phyloP scores from a whole-genome alignment of 208 protist genomes.

The Leishmania mexicana region DNA sequence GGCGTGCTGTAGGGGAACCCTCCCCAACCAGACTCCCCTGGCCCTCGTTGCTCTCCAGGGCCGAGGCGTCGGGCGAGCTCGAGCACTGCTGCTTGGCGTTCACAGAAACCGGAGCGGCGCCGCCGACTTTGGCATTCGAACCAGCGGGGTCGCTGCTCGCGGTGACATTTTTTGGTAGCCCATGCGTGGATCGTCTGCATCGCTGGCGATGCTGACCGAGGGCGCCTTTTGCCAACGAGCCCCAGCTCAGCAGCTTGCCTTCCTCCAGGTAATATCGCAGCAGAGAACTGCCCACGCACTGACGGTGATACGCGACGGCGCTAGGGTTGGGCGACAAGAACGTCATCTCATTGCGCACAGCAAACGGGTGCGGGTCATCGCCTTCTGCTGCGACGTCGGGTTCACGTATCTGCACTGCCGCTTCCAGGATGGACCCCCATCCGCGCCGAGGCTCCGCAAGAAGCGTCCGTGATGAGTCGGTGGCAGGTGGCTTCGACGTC shows the following conservation, averaged over 20 bases:
- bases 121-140: not conserved
- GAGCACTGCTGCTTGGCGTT: not conserved
- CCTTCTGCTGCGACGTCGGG: constrained; percentile 8
- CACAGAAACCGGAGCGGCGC: not conserved
- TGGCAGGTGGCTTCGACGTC: not conserved
- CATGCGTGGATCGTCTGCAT: not conserved
- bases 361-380: constrained; percentile 7
- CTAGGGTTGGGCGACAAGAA: constrained; percentile 13
- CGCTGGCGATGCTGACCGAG: constrained; percentile 25
- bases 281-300: constrained; percentile 17
- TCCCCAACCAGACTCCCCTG: not conserved
- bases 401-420: constrained; percentile 8
- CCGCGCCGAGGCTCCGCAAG: not conserved
- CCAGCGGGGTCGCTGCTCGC: not conserved
- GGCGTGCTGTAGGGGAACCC: not conserved
- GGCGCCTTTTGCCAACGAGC: constrained; percentile 33
- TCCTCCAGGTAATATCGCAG: constrained; percentile 37
- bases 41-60: not conserved
- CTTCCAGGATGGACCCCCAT: constrained; percentile 4
- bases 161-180: not conserved
- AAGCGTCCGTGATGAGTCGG: not conserved
- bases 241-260: constrained; percentile 42
- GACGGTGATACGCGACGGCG: constrained; percentile 4
- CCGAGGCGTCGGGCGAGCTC: not conserved
- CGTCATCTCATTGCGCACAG: constrained; percentile 17